These are phyloP conservation scores for Pseudocercospora eumusae DNA, from an alignment of 2,329 filamentous ascomycete genomes.

Conservation along the genomic window DNA sequence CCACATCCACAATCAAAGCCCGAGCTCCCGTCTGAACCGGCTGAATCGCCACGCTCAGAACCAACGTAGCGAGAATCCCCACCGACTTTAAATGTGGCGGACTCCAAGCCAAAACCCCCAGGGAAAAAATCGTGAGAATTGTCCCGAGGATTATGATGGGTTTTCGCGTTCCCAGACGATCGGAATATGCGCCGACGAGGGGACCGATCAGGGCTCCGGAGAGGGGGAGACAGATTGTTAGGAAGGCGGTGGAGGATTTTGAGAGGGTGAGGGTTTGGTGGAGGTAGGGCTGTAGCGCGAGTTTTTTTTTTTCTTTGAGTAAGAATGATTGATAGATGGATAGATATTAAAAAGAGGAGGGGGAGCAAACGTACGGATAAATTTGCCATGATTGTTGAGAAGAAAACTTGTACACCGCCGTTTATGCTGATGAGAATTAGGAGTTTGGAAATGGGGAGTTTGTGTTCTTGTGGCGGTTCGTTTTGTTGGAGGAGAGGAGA, in stretches of 20 bases:
- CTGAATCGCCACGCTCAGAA: constrained; percentile 21
- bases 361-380: constrained; percentile 18
- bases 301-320: no score
- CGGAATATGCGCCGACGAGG: constrained; percentile 16
- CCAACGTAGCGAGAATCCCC: constrained; percentile 20
- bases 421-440: constrained; percentile 25
- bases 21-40: constrained; percentile 26
- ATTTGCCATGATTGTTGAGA: constrained; percentile 29
- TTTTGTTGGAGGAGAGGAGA: not conserved
- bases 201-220: constrained; percentile 27
- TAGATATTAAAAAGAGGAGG: no score
- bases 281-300: constrained; percentile 27
- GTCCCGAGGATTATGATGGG: constrained; percentile 27
- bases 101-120: constrained; percentile 24
- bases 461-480: no score
- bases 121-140: constrained; percentile 12
- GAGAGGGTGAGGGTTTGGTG: constrained; percentile 27
- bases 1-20: constrained; percentile 26
- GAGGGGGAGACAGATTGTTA: constrained; percentile 27
- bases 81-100: constrained; percentile 14
- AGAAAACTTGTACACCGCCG: constrained; percentile 31
- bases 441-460: not conserved
- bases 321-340: no score
- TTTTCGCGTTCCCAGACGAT: constrained; percentile 20
- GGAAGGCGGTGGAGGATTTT: constrained; percentile 25